Evolutionary conservation across 2,329 filamentous ascomycete genomes (phyloP).

Genomic region (Zopfia rhizophila): DNA sequence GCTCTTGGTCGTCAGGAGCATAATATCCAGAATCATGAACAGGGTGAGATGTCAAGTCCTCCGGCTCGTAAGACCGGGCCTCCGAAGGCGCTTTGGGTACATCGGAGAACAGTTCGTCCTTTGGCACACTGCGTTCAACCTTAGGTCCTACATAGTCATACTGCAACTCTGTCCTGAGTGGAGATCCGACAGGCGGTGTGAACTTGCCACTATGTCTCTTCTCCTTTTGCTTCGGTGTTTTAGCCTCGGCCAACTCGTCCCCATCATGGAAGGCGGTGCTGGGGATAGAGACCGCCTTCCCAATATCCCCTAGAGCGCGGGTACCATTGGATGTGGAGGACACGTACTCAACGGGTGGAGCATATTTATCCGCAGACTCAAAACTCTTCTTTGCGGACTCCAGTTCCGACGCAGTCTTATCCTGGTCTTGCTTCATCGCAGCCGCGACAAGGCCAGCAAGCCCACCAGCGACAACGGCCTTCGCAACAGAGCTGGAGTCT

Average conservation of each 20-base stretch:
- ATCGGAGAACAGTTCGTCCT: constrained; percentile 28
- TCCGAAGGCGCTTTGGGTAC: constrained; percentile 27
- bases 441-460: constrained; percentile 46
- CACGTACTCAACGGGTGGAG: constrained; percentile 15
- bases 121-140: constrained; percentile 14
- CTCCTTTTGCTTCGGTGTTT: constrained; percentile 59
- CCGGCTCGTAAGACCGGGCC: constrained; percentile 23
- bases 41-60: constrained; percentile 7
- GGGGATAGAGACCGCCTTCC: constrained; percentile 35
- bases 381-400: constrained; percentile 39
- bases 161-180: constrained; percentile 56
- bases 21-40: constrained; percentile 47
- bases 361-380: constrained; percentile 33
- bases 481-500: constrained; percentile 25
- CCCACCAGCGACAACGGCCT: constrained; percentile 41
- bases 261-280: constrained; percentile 47
- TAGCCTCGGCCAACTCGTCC: constrained; percentile 45
- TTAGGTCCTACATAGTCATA: constrained; percentile 53
- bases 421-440: constrained; percentile 45
- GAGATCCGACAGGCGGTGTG: constrained; percentile 55
- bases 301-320: constrained; percentile 24
- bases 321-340: constrained; percentile 31
- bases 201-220: constrained; percentile 55
- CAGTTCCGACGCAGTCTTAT: constrained; percentile 40
- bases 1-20: constrained; percentile 40